These are phyloP conservation scores for Luffa aegyptiaca DNA, from an alignment of 306 rosid genomes.

Conservation along the genomic window DNA sequence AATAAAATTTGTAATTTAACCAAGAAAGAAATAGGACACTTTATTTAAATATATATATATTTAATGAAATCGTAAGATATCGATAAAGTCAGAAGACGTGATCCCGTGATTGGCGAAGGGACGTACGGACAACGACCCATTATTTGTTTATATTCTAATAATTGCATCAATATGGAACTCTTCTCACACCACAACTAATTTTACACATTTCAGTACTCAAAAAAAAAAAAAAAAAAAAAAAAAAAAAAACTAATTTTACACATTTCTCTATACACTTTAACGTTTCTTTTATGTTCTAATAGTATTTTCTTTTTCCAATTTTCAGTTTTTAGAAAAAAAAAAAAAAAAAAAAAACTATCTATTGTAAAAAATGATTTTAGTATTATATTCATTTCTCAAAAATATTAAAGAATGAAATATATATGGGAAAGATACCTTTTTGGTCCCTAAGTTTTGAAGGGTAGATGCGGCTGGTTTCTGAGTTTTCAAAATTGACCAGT, in stretches of 20 bases:
- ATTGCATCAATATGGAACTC: background rate
- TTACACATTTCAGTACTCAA: background rate
- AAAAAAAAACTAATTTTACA: background rate
- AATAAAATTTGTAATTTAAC: too few relatives aligned
- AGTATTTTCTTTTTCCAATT: background rate
- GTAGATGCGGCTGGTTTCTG: too few relatives aligned
- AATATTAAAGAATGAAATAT: background rate
- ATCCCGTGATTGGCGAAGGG: slow-evolving; percentile 9
- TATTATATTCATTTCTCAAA: background rate
- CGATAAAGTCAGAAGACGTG: background rate
- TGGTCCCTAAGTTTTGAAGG: too few relatives aligned
- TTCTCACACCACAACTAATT: background rate
- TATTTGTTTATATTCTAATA: background rate
- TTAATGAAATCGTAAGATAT: too few relatives aligned
- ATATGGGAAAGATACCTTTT: too few relatives aligned
- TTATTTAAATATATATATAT: too few relatives aligned
- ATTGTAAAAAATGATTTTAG: background rate
- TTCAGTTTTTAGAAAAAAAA: background rate
- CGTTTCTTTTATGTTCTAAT: background rate
- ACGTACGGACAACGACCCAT: background rate
- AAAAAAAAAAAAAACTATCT: background rate
- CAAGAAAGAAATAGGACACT: too few relatives aligned
- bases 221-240: too few relatives aligned
- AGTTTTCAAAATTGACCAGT: too few relatives aligned
- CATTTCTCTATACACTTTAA: background rate